phyloP scores from a whole-genome alignment of 1,284 basidiomycete genomes.

The Heterobasidion annosum region DNA sequence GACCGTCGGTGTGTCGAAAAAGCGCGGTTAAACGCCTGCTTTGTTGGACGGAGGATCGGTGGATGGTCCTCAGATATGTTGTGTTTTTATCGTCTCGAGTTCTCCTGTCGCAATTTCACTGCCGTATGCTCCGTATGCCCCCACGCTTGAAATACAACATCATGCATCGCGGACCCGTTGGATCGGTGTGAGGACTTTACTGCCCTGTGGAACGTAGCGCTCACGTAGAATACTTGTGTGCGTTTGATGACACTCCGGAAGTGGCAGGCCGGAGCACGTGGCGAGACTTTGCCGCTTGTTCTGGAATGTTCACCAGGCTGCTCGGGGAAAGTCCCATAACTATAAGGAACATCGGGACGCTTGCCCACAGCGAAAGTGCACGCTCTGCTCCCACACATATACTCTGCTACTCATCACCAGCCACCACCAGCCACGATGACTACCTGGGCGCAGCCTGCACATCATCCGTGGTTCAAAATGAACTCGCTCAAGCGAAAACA shows the following conservation, averaged over 20 bases:
- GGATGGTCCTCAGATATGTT: not conserved
- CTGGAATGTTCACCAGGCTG: not conserved
- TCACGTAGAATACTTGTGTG: no score
- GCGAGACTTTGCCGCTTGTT: not conserved
- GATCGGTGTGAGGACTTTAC: no score
- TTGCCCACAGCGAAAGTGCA: no score
- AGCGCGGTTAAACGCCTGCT: conserved; percentile 58
- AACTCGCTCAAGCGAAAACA: conserved; percentile 2
- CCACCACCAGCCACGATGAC: not conserved
- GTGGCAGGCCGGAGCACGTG: no score
- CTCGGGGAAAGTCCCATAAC: no score
- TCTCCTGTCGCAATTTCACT: not conserved
- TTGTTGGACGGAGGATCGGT: not conserved
- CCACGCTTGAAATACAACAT: not conserved
- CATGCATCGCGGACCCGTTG: no score
- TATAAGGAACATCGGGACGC: no score
- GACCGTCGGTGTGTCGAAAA: conserved; percentile 91
- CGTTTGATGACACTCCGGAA: no score
- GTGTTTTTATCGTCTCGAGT: not conserved
- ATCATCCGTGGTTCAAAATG: conserved; percentile 6
- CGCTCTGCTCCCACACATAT: no score
- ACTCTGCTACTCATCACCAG: no score
- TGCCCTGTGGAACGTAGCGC: no score
- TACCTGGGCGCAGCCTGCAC: not conserved
- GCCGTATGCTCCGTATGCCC: not conserved